A percentile compares a stretch with the other conserved stretches of the same genome.
These are phyloP conservation scores for Penicillium sp. DNA, from an alignment of 2,329 filamentous ascomycete species.

Conservation along the genomic window DNA sequence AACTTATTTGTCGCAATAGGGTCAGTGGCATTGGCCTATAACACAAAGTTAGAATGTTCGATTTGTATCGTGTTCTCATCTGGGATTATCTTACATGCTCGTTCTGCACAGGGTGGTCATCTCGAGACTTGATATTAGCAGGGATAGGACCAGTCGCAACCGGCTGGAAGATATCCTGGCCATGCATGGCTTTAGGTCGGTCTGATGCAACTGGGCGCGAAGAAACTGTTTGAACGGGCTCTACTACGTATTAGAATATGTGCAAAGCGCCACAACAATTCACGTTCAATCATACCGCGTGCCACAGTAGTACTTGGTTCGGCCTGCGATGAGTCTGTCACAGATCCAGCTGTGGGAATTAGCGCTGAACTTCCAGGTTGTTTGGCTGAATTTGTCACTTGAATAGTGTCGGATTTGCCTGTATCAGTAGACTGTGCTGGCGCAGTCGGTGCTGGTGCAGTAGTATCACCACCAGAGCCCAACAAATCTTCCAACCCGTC, in stretches of 20 bases:
- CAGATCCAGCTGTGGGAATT: not conserved
- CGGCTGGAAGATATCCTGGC: constrained; percentile 44
- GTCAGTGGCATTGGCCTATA: constrained; percentile 28
- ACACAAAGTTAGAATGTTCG: not conserved
- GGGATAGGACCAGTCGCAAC: constrained; percentile 40
- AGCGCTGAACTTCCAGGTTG: not conserved
- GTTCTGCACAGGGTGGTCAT: constrained; percentile 44
- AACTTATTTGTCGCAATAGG: constrained; percentile 56
- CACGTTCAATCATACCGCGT: not conserved
- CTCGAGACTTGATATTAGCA: constrained; percentile 35
- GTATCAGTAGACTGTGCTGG: not conserved
- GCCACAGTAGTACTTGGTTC: not conserved
- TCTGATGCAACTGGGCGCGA: not conserved
- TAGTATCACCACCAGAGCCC: not conserved
- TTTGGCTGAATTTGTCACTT: not conserved
- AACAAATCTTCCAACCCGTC: constrained; percentile 14
- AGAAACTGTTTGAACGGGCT: not conserved
- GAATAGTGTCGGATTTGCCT: not conserved
- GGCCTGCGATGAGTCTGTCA: not conserved
- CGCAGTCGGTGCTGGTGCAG: constrained; percentile 8
- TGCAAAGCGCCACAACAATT: not conserved
- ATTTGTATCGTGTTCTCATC: not conserved
- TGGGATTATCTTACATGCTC: constrained; percentile 32
- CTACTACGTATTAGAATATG: not conserved
- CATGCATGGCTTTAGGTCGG: constrained; percentile 25